Evolutionary conservation across 805 yeast species (phyloP), one percentile per base, ranked within the genome.

Genomic region (Pichia membranifaciens): DNA sequence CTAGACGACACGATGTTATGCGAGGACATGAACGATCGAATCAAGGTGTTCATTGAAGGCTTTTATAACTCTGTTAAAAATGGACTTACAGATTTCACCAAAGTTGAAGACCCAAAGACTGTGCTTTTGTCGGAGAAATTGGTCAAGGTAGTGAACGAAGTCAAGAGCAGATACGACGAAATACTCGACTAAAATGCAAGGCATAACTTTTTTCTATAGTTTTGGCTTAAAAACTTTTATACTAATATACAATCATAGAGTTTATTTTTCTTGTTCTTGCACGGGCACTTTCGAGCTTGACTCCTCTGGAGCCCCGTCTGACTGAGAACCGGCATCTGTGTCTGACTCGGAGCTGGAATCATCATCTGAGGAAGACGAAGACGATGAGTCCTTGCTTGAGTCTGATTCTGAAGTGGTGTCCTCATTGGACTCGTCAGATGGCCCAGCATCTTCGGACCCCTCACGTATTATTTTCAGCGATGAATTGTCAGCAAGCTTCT

Each of bases 1-100:
- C 39, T 51, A 9, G 55, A 53, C 31, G 49, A 50, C 45, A 32
- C 52, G 5, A 49, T 51, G 43, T 43, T 54, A 1, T 76, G 86
- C 17, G 90, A 84, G 53, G 91, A 85, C 60, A 61, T 69, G 31
- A 66, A 68, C 4, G 78, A 83, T 2, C 68, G 93, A 56, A 59
- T 76, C 28, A 71, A 71, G 43, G 67, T 81, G 0, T 63, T 85
- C 47, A 59, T 66, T 37, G 85, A 80, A 47, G 71, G 76, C 22
- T 84, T 81, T 56, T 57, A 66, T 38, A 62, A 63, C 2, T 77
- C 76, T 10, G 68, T 86, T 43, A 47, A 57, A 18, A 71, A 67
- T 41, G 83, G 86, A 33, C 67, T 83, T 20, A 68, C 65, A 1
- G 68, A 68, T 35, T 56, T 78, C 29, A 62, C 79, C 9, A 79